Percentiles rank a stretch among this genome's conserved stretches.
These are phyloP conservation scores for Fragaria nilgerrensis DNA, from an alignment of 306 rosid species.

Conservation along the genomic window DNA sequence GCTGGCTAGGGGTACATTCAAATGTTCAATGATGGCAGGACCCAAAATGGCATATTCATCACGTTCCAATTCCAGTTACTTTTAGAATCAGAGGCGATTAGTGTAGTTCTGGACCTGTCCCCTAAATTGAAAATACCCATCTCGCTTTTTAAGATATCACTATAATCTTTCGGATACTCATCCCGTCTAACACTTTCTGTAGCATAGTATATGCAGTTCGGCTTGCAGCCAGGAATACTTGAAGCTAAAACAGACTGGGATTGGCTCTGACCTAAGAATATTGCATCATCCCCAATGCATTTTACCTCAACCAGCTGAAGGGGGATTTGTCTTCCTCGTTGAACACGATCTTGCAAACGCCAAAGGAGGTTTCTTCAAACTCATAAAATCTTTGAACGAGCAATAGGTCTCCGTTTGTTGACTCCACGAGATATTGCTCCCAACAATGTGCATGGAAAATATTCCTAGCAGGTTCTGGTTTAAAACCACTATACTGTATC, in stretches of 20 bases:
- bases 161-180: not conserved
- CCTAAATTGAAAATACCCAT: not conserved
- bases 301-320: not conserved
- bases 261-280: not conserved
- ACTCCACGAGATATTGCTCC: not conserved
- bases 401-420: not conserved
- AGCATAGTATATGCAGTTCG: not conserved
- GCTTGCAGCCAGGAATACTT: not conserved
- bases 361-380: not conserved
- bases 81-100: too few relatives aligned
- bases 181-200: not conserved
- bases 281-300: not conserved
- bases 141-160: not conserved
- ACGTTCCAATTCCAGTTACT: not conserved
- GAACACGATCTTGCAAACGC: not conserved
- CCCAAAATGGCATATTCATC: not conserved
- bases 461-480: too few relatives aligned
- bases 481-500: too few relatives aligned
- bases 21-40: not conserved
- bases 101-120: not conserved
- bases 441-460: not conserved
- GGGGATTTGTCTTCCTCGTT: not conserved
- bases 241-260: not conserved
- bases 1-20: too few relatives aligned
- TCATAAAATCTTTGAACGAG: not conserved